Conservation (phyloP, 164 flowering plant species). For the Nelumbo lutea region DNA sequence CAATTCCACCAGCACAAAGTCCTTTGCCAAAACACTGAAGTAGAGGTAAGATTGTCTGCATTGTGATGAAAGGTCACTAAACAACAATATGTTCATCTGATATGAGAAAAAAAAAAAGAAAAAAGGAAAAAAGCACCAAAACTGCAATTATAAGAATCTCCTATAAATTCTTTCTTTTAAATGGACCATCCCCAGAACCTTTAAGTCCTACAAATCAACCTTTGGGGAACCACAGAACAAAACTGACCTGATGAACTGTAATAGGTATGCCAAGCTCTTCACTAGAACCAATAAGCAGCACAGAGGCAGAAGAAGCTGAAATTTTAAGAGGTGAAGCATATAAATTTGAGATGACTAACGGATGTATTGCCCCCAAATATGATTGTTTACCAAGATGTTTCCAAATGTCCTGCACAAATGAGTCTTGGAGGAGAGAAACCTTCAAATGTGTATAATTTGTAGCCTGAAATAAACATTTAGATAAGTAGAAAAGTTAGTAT, state of each 20-base stretch:
- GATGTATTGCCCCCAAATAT: constrained; percentile 73
- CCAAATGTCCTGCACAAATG: constrained; percentile 88
- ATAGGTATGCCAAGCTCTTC: constrained; percentile 94
- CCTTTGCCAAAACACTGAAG: constrained; percentile 90
- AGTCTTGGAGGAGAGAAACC: constrained; percentile 93
- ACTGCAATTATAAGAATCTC: too few relatives aligned
- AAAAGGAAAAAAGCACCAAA: too few relatives aligned
- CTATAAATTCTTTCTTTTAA: too few relatives aligned
- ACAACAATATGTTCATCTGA: constrained; percentile 1
- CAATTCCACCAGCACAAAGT: constrained; percentile 82
- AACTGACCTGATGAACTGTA: constrained; percentile 80
- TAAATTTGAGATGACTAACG: constrained; percentile 70
- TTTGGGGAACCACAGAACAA: constrained; percentile 4
- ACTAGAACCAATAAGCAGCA: constrained; percentile 85
- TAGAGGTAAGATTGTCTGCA: constrained; percentile 87
- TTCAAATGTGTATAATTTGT: constrained; percentile 79
- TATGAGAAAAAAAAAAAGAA: too few relatives aligned
- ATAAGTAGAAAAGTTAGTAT: constrained; percentile 7
- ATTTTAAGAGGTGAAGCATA: constrained; percentile 63
- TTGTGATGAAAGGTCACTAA: constrained; percentile 21
- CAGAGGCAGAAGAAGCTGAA: constrained; percentile 88
- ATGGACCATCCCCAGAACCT: too few relatives aligned
- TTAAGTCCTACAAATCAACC: constrained; percentile 4
- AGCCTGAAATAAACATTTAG: constrained; percentile 42
- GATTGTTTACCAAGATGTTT: constrained; percentile 65